Evolutionary conservation across 208 protist species (phyloP), one percentile per base, ranked within the genome.

Genomic region (Wallacemonas sp.): DNA sequence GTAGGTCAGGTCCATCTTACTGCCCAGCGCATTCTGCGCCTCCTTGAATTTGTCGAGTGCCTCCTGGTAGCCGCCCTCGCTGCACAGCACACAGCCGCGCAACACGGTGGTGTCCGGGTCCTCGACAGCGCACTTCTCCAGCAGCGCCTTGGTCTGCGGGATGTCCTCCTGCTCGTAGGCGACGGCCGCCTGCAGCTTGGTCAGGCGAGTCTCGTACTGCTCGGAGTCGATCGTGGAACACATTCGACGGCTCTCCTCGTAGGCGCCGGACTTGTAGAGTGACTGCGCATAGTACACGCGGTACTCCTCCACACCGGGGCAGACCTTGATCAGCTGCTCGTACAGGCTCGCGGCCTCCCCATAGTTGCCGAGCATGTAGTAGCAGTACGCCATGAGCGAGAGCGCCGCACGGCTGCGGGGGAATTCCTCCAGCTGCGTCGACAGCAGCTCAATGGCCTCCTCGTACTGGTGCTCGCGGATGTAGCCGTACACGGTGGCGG

Each of bases 321-420:
- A 98, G n/a, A 96, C 61, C 68, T 89, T 90, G 5, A 89, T 71
- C 10, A 99, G 79, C 71, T 95, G 86, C 65, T 97, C 92, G 72
- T 98, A 98, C 74, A 96, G 62, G 50, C 70, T 77, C 5, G 96
- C 87, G 4, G 97, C 79, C 59, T 85, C 76, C 2, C 65, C 82
- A 77, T 95, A 99, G 62, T 98, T 92, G 39, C 97, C 91, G 36
- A 95, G 78, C 70, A 97, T 86, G 80, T 98, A 99, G 77, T 97
- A 92, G 77, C 94, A 98, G 82, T 98, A 99, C 8, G 84, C 98
- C 69, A 99, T 87, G 14, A 99, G 86, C 3, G 95, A 98, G n/a
- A 98, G 74, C n/a, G 97, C 94, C 0, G 97, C 97, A 22, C 97
- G 89, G 63, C 87, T 97, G n/a, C 90, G 87, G 0, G 97, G 96